Percentiles rank a stretch among this genome's conserved stretches.
Evolutionary conservation across 1,139 yeast species (phyloP).

Genomic region (Lizanozyma gosingica): DNA sequence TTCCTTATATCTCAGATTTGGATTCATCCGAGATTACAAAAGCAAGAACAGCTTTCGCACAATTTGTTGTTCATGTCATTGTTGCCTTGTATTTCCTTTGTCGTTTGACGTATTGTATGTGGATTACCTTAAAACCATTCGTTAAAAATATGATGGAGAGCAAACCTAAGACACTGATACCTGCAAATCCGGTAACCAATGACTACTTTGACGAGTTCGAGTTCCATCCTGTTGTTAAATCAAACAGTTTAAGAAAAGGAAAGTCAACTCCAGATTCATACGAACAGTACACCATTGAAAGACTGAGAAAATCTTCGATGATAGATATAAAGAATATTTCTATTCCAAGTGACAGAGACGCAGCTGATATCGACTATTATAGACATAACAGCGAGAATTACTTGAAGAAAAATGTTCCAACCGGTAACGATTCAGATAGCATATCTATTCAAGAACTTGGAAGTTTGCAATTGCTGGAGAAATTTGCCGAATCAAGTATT

Average conservation of each 20-base stretch:
- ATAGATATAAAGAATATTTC: neutral
- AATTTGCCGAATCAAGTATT: conserved; percentile 3
- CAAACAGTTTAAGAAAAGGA: neutral
- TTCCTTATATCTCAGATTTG: conserved; percentile 30
- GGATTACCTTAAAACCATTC: conserved; percentile 19
- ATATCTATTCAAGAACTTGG: conserved; percentile 1
- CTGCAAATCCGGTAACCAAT: conserved; percentile 8
- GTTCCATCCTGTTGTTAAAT: conserved; percentile 18
- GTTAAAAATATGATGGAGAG: conserved; percentile 8
- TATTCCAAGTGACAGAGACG: neutral
- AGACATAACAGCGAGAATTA: conserved; percentile 3
- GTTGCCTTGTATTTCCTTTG: conserved; percentile 28
- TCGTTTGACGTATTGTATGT: conserved; percentile 24
- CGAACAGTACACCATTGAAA: neutral
- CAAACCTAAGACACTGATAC: conserved; percentile 2
- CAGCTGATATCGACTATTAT: conserved; percentile 4
- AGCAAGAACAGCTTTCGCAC: conserved; percentile 34
- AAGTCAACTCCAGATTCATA: neutral
- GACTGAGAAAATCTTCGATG: neutral
- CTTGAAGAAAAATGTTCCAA: neutral
- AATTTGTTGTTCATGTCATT: conserved; percentile 28
- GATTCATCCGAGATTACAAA: conserved; percentile 23
- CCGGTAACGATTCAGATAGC: neutral
- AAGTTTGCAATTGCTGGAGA: conserved; percentile 5
- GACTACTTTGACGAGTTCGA: conserved; percentile 24